Conservation (phyloP, 352 stramenopile species). For the Pythium angustatum region DNA sequence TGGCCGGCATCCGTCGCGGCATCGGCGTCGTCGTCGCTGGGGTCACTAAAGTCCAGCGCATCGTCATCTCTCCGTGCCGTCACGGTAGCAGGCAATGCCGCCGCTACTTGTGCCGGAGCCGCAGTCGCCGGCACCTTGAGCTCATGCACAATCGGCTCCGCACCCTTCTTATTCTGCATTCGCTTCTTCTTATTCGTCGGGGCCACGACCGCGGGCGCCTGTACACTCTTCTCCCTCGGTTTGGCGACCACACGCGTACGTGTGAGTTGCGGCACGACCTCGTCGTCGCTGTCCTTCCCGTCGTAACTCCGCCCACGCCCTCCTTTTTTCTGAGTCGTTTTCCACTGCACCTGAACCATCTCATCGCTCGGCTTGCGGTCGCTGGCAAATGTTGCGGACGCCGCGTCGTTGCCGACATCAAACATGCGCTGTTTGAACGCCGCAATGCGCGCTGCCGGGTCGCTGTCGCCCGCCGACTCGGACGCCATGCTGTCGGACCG, state of each 20-base stretch:
- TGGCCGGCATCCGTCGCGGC: not conserved
- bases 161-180: slow-evolving; percentile 23
- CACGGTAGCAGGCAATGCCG: too few species aligned
- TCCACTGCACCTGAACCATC: slow-evolving; percentile 49
- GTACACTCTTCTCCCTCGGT: not conserved
- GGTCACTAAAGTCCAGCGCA: slow-evolving; percentile 3
- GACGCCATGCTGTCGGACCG: slow-evolving; percentile 32
- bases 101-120: too few species aligned
- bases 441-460: slow-evolving; percentile 43
- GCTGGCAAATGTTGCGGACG: slow-evolving; percentile 1
- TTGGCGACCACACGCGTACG: slow-evolving; percentile 7
- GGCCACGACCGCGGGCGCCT: slow-evolving; percentile 13
- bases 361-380: slow-evolving; percentile 20
- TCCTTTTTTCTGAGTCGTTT: slow-evolving; percentile 15
- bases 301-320: not conserved
- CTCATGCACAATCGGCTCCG: slow-evolving; percentile 19
- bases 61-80: slow-evolving; percentile 13
- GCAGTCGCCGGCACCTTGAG: slow-evolving; percentile 11
- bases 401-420: slow-evolving; percentile 34
- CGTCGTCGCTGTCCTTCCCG: slow-evolving; percentile 1
- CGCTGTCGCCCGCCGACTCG: not conserved
- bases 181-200: slow-evolving; percentile 21
- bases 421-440: slow-evolving; percentile 67
- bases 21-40: slow-evolving; percentile 6
- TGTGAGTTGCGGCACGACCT: slow-evolving; percentile 19